Conservation (phyloP, 2,329 filamentous ascomycete genomes). For the Penicillium sp. region DNA sequence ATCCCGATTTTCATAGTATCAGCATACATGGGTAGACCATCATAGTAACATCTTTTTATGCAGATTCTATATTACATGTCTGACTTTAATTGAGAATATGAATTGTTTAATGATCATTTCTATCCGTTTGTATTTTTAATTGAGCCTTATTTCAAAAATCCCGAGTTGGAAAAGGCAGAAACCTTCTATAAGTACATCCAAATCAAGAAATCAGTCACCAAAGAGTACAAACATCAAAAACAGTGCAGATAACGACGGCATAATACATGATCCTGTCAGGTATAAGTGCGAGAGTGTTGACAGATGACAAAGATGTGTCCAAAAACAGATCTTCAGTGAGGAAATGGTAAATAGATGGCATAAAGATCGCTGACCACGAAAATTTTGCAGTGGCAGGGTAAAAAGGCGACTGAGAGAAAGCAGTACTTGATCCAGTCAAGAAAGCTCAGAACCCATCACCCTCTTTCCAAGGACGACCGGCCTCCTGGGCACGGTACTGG, state of each 20-base stretch:
- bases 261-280: background rate
- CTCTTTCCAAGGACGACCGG: conserved; percentile 54
- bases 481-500: conserved; percentile 51
- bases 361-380: background rate
- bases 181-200: background rate
- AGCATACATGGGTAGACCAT: background rate
- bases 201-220: background rate
- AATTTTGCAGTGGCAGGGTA: background rate
- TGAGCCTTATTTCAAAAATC: background rate
- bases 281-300: background rate
- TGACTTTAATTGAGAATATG: background rate
- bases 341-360: conserved; percentile 2
- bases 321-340: background rate
- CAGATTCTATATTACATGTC: background rate
- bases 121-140: background rate
- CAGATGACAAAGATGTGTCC: background rate
- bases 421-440: conserved; percentile 3
- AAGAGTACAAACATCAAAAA: background rate
- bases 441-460: conserved; percentile 53
- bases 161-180: background rate
- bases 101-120: background rate
- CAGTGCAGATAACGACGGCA: background rate
- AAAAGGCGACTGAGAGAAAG: background rate
- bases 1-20: background rate
- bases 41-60: background rate